These are phyloP conservation scores for Diddensiella santjacobensis DNA, from an alignment of 805 yeast genomes.

Conservation along the genomic window DNA sequence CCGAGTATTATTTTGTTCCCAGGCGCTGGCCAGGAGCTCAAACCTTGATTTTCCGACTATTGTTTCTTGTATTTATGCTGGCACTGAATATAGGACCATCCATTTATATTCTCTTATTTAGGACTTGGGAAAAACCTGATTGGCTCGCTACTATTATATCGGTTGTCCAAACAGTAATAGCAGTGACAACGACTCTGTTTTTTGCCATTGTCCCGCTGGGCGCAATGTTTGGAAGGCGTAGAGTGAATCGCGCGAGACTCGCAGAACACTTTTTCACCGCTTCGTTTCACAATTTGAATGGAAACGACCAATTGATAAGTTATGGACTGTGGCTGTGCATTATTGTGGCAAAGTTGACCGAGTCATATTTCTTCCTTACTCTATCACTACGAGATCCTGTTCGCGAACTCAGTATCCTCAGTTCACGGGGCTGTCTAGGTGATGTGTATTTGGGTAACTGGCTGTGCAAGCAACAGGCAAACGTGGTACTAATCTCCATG, in stretches of 20 bases:
- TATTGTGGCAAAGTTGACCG: conserved; percentile 81
- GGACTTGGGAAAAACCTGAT: conserved; percentile 36
- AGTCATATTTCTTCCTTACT: conserved; percentile 90
- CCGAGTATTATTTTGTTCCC: conserved; percentile 96
- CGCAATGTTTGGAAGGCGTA: conserved; percentile 82
- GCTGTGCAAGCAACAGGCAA: conserved; percentile 82
- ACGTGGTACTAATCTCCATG: conserved; percentile 88
- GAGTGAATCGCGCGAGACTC: conserved; percentile 77
- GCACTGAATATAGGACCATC: conserved; percentile 49
- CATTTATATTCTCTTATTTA: conserved; percentile 45
- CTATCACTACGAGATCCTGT: conserved; percentile 92
- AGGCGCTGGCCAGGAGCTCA: conserved; percentile 99
- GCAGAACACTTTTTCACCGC: conserved; percentile 96
- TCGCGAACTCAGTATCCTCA: conserved; percentile 76
- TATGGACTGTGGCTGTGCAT: conserved; percentile 86
- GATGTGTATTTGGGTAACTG: conserved; percentile 81
- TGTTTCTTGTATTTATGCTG: conserved; percentile 63
- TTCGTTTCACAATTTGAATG: conserved; percentile 73
- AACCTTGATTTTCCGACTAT: conserved; percentile 81
- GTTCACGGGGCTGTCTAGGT: conserved; percentile 89
- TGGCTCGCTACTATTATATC: conserved; percentile 54
- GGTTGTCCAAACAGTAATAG: conserved; percentile 84
- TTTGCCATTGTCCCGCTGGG: conserved; percentile 95
- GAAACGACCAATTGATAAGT: conserved; percentile 94
- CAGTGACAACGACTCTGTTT: conserved; percentile 78